Evolutionary conservation across 306 rosid species (phyloP).

Genomic region (Amphicarpaea edgeworthii): DNA sequence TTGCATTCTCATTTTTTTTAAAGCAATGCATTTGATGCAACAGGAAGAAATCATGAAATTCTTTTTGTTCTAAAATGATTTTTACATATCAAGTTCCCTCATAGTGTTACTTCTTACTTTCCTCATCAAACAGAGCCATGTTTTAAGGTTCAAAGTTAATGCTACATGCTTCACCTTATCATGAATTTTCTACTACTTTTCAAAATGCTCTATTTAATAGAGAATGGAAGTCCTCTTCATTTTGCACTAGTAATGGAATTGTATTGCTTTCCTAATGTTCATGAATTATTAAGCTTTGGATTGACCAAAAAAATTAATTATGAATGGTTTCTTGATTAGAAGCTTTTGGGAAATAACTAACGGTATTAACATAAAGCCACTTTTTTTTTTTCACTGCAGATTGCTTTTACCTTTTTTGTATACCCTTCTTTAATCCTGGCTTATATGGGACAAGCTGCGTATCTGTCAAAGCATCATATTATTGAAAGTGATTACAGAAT

Average conservation of each 20-base stretch:
- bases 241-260: neutral
- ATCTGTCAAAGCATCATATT: conserved; percentile 66
- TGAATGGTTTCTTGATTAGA: neutral
- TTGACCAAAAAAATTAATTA: neutral
- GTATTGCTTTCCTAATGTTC: neutral
- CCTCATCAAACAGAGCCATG: neutral
- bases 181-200: neutral
- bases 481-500: conserved; percentile 41
- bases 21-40: neutral
- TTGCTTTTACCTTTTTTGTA: conserved; percentile 83
- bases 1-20: neutral
- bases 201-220: neutral
- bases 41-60: neutral
- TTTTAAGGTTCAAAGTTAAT: neutral
- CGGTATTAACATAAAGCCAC: neutral
- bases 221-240: conserved; percentile 5
- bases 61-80: neutral
- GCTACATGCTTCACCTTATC: neutral
- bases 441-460: conserved; percentile 94
- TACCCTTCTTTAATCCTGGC: conserved; percentile 83
- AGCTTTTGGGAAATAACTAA: neutral
- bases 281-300: neutral
- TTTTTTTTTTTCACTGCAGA: conserved; percentile 55
- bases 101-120: neutral
- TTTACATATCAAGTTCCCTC: neutral